Evolutionary conservation across 164 flowering plant genomes (phyloP).

Genomic region (Tetrastigma voinierianum): DNA sequence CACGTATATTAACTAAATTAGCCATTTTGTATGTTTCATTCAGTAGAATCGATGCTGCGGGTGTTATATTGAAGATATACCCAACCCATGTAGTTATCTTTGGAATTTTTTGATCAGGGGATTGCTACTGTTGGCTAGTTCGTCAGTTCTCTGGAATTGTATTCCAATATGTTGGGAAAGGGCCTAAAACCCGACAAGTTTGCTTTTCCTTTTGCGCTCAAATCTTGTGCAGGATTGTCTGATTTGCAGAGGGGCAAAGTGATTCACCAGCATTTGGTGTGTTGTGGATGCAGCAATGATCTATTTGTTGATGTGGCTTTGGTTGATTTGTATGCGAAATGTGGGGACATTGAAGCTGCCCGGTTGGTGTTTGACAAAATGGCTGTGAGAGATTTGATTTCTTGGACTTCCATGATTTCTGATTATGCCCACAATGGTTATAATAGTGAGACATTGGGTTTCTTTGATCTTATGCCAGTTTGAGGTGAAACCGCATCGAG

Average conservation of each 20-base stretch:
- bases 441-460: slow-evolving; percentile 16
- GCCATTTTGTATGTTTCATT: slow-evolving; percentile 20
- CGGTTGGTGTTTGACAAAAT: slow-evolving; percentile 28
- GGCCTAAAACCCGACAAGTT: slow-evolving; percentile 30
- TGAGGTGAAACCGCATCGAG: slow-evolving; percentile 18
- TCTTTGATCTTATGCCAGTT: slow-evolving; percentile 19
- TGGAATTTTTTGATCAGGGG: slow-evolving; percentile 31
- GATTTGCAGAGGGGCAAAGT: slow-evolving; percentile 20
- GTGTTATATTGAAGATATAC: slow-evolving; percentile 10
- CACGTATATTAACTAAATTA: slow-evolving; percentile 18
- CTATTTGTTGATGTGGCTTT: slow-evolving; percentile 24
- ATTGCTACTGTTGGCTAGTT: no score
- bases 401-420: slow-evolving; percentile 35
- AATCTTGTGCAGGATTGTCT: slow-evolving; percentile 35
- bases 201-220: slow-evolving; percentile 37
- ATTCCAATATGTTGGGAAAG: slow-evolving; percentile 20
- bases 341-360: slow-evolving; percentile 20
- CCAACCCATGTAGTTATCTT: slow-evolving; percentile 25
- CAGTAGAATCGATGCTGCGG: slow-evolving; percentile 12
- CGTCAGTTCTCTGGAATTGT: slow-evolving; percentile 18
- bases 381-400: slow-evolving; percentile 23
- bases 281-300: slow-evolving; percentile 22
- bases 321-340: slow-evolving; percentile 34
- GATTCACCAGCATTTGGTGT: slow-evolving; percentile 21
- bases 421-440: slow-evolving; percentile 29